phyloP scores from a whole-genome alignment of 306 rosid species.

The Quercus ilex region DNA sequence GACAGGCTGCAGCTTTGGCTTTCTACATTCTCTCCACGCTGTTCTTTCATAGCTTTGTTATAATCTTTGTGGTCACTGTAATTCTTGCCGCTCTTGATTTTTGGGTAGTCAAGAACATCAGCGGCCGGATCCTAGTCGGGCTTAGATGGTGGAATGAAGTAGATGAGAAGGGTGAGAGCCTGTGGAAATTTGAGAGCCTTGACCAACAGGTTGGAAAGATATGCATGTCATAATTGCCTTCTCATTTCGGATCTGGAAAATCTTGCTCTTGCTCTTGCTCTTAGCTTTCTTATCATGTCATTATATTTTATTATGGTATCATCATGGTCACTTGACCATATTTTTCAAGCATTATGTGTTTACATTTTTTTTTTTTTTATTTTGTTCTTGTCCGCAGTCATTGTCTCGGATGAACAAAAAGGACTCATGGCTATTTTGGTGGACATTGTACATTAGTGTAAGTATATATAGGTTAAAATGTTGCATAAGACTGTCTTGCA shows the following conservation, averaged over 20 bases:
- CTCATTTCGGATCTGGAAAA: background rate
- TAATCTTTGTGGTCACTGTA: conserved; percentile 94
- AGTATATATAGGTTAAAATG: conserved; percentile 27
- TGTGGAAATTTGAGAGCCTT: conserved; percentile 97
- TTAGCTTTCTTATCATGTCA: background rate
- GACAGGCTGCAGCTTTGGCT: conserved; percentile 83
- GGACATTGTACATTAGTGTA: conserved; percentile 84
- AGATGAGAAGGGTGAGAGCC: conserved; percentile 88
- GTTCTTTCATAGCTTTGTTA: conserved; percentile 78
- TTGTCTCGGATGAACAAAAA: conserved; percentile 93
- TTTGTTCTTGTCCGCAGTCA: conserved; percentile 42
- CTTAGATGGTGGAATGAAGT: conserved; percentile 99
- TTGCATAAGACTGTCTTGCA: background rate
- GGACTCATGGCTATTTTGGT: conserved; percentile 98
- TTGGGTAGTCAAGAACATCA: conserved; percentile 97
- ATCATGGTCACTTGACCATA: conserved; percentile 6
- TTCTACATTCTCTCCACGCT: conserved; percentile 91
- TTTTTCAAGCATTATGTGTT: background rate
- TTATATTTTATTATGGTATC: background rate
- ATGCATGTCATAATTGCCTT: background rate
- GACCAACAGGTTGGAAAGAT: conserved; percentile 71
- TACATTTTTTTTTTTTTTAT: too few relatives aligned
- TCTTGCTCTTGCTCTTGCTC: background rate
- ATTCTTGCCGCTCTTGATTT: conserved; percentile 95
- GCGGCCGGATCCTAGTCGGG: conserved; percentile 91